Evolutionary conservation across 1,284 basidiomycete genomes (phyloP), one percentile per base, ranked within the genome.

Genomic region (Ceratobasidium sp.): DNA sequence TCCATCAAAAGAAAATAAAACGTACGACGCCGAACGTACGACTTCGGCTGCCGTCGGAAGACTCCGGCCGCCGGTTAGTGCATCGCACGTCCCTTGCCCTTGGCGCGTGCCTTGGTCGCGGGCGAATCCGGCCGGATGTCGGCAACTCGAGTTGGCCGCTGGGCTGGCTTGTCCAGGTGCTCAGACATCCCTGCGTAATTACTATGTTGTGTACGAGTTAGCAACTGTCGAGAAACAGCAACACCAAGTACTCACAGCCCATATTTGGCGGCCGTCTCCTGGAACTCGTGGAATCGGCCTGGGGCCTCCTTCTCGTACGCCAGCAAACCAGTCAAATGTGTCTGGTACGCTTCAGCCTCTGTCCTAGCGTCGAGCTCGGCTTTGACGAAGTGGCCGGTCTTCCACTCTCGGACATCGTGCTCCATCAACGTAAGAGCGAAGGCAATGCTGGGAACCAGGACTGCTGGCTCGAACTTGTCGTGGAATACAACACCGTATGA

Each of bases 341-440:
- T 20, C 6, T 71, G 38, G 38, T 71, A 71, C 28, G 61, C 33
- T 40, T 44, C 26, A 5, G 48, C 12, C 48, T 71, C 56, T n/a
- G 12, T 23, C 10, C 33, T 40, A 3, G 56, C 56, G 26, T 71
- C 28, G 38, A 71, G 56, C 12, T 71, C 56, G 10, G 10, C 10
- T n/a, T 38, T 10, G 3, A 48, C 26, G 56, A 17, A 28, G 3
- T 26, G 54, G 3, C 69, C 54, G 23, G 69, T 12, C 23, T 61
- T 59, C 69, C 69, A 71, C 40, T 71, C 69, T 26, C 28, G 23
- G 23, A 71, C 61, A 6, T 17, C 17, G 28, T 71, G 69, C 61
- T 71, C 56, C 69, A 71, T 71, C 4, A 33, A 15, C 20, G 69
- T 71, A 40, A 71, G 38, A 26, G 69, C 15, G 33, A 33, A 33